Percentiles rank a stretch among this genome's conserved stretches.
Evolutionary conservation across 2,329 filamentous ascomycete species (phyloP).

Genomic region (Aureobasidium sp.): DNA sequence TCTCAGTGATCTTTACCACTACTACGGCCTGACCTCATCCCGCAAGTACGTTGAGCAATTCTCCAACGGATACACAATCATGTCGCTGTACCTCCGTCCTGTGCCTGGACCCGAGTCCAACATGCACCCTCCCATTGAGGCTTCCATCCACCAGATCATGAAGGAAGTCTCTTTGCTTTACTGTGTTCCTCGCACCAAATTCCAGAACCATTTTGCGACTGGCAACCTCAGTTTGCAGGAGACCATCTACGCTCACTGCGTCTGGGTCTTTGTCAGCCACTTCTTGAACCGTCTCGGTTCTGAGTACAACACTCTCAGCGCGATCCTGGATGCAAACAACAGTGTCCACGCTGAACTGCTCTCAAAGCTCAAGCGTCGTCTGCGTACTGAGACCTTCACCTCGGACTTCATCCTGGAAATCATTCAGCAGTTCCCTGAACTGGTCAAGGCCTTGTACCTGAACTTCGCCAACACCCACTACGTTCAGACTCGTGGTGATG

Average conservation of each 20-base stretch:
- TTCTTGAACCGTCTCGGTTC: slow-evolving; percentile 92
- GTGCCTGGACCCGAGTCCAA: slow-evolving; percentile 46
- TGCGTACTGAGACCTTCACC: slow-evolving; percentile 94
- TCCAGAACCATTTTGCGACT: slow-evolving; percentile 79
- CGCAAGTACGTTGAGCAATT: slow-evolving; percentile 93
- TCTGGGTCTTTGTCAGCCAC: slow-evolving; percentile 96
- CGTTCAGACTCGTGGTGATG: slow-evolving; percentile 54
- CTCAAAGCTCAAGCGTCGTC: slow-evolving; percentile 87
- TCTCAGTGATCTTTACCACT: slow-evolving; percentile 92
- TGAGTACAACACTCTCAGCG: slow-evolving; percentile 80
- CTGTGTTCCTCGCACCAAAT: slow-evolving; percentile 95
- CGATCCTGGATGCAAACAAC: slow-evolving; percentile 71
- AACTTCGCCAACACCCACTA: slow-evolving; percentile 86
- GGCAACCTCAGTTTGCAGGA: slow-evolving; percentile 88
- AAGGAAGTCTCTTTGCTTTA: slow-evolving; percentile 96
- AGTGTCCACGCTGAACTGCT: slow-evolving; percentile 79
- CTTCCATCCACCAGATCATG: slow-evolving; percentile 96
- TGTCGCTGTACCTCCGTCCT: slow-evolving; percentile 87
- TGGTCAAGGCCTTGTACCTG: slow-evolving; percentile 81
- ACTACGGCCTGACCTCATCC: slow-evolving; percentile 93
- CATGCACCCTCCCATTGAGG: slow-evolving; percentile 71
- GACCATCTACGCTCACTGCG: slow-evolving; percentile 92
- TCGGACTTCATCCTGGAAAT: slow-evolving; percentile 98
- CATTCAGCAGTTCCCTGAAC: slow-evolving; percentile 77
- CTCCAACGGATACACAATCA: slow-evolving; percentile 94